Conservation (phyloP, 106 monocot genomes). For the Acorus calamus region DNA sequence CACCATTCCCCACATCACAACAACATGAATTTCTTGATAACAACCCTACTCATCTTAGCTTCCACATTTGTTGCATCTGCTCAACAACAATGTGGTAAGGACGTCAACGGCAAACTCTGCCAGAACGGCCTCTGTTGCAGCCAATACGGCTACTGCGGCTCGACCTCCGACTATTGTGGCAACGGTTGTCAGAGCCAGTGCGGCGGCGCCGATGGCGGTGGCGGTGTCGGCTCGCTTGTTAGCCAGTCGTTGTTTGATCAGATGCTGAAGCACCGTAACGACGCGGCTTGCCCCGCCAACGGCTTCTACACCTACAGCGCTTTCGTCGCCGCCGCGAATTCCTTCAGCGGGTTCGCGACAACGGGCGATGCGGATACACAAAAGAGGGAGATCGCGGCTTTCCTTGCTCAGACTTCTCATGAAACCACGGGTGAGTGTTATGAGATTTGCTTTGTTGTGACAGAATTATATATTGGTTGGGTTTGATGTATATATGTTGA, state of each 20-base stretch:
- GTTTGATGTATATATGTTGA: too few relatives aligned
- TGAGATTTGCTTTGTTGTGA: not conserved
- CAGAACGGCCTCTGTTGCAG: conserved; percentile 41
- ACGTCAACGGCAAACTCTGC: conserved; percentile 31
- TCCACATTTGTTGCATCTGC: too few relatives aligned
- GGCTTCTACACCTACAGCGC: conserved; percentile 51
- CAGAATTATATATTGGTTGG: too few relatives aligned
- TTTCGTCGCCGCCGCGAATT: conserved; percentile 41
- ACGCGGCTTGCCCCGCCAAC: conserved; percentile 19
- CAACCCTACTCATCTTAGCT: too few relatives aligned
- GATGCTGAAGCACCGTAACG: conserved; percentile 51
- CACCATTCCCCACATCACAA: too few relatives aligned
- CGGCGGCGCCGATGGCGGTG: not conserved
- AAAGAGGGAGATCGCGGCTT: conserved; percentile 46
- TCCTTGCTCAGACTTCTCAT: conserved; percentile 52
- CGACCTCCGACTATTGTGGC: conserved; percentile 22
- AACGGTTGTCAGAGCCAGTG: conserved; percentile 43
- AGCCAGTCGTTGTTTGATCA: conserved; percentile 32
- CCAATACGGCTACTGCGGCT: conserved; percentile 44
- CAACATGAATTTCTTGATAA: too few relatives aligned
- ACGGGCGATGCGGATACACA: conserved; percentile 15
- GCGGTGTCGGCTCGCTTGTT: conserved; percentile 24
- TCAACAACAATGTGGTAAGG: conserved; percentile 35
- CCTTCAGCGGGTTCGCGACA: conserved; percentile 25
- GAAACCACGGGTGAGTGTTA: conserved; percentile 37